Evolutionary conservation across 2,329 filamentous ascomycete species (phyloP).

Genomic region (Fusarium transvaalense): DNA sequence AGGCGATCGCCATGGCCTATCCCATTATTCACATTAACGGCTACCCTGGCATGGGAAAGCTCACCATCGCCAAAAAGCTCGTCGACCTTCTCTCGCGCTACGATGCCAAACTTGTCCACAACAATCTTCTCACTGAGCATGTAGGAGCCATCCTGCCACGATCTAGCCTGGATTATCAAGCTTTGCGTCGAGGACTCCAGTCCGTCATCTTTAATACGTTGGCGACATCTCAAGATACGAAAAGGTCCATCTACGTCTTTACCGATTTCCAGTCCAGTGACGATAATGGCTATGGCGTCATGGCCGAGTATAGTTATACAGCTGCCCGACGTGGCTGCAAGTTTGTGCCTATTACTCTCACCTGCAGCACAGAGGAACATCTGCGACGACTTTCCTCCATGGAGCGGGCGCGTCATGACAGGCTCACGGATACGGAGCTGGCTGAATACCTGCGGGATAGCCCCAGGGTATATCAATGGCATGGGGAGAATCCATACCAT

Average conservation of each 20-base stretch:
- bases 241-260: neutral
- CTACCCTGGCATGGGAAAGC: neutral
- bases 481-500: neutral
- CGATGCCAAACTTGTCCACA: neutral
- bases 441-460: neutral
- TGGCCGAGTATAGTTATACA: neutral
- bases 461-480: neutral
- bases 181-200: neutral
- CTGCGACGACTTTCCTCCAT: neutral
- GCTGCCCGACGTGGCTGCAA: neutral
- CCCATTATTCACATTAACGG: slow-evolving; percentile 5
- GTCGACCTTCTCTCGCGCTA: neutral
- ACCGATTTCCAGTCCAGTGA: neutral
- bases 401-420: neutral
- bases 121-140: neutral
- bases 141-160: neutral
- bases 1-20: neutral
- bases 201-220: neutral
- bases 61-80: neutral
- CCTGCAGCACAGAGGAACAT: neutral
- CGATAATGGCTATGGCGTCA: neutral
- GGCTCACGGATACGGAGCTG: neutral
- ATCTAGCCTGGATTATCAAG: neutral
- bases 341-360: neutral
- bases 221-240: neutral